Evolutionary conservation across 139 green algal genomes (phyloP), one percentile per base, ranked within the genome.

Genomic region (Volvox africanus): DNA sequence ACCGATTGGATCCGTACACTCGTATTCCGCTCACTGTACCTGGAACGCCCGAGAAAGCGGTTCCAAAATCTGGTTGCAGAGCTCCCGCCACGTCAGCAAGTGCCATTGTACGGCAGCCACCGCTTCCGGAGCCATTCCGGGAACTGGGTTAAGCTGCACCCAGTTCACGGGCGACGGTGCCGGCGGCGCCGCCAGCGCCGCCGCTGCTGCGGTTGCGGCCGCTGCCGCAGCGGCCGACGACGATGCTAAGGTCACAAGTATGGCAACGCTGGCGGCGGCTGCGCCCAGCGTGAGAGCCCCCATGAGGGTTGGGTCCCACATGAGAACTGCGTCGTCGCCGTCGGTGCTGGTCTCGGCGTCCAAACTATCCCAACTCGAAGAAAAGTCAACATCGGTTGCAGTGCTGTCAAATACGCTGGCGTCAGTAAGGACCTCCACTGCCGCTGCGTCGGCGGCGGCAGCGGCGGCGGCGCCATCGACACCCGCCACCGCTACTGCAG

Each of bases 41-140:
- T 89, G 86, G 73, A 90, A 90, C 26, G 73, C 73, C 44, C 86
- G 68, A 3, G 86, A 90, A 22, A 90, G 44, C 28, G 71, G 75
- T 50, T 90, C 86, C 73, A 90, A 36, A 6, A 89, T 50, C 32
- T 12, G 12, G 14, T 82, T 55, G 68, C 13, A 33, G 28, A 88
- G 35, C 30, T 61, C 61, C n/a, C n/a, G 21, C 81, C 81, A 87
- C 30, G 81, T 87, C 65, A 88, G 33, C 33, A 22, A 28, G 9
- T 36, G 65, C 82, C 82, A 88, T 21, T 30, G 81, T 33, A 50
- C 65, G 33, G 33, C 82, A 88, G 33, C 32, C 35, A 3, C 32
- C 75, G 75, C 33, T 21, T 55, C 75, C 75, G 75, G 32, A 35
- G 62, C 65, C 62, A 68, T 55, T 22, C 80, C 61, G 2, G 81